Evolutionary conservation across 2,329 filamentous ascomycete species (phyloP).

Genomic region (Hypoxylon sp.): DNA sequence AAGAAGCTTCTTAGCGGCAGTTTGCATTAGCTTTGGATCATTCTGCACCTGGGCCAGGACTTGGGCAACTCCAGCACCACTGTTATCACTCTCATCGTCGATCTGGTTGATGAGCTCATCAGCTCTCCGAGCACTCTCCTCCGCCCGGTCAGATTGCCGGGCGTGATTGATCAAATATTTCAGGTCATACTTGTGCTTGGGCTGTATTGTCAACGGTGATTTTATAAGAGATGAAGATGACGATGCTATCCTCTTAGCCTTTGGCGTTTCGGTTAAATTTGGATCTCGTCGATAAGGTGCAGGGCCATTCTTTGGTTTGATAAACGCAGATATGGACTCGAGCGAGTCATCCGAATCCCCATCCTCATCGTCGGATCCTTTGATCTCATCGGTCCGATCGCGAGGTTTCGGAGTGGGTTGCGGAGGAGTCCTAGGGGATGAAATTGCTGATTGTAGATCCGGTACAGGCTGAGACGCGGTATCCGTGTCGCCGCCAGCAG

Average conservation of each 20-base stretch:
- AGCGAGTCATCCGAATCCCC: constrained; percentile 70
- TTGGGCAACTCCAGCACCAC: constrained; percentile 29
- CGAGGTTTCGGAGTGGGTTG: constrained; percentile 49
- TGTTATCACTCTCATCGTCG: constrained; percentile 16
- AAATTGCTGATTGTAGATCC: constrained; percentile 41
- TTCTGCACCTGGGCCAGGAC: constrained; percentile 53
- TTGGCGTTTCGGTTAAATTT: constrained; percentile 58
- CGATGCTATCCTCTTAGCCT: constrained; percentile 62
- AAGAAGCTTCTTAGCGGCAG: constrained; percentile 61
- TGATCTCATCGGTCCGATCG: constrained; percentile 71
- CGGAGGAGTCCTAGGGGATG: constrained; percentile 51
- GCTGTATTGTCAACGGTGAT: constrained; percentile 66
- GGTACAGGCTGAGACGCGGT: constrained; percentile 32
- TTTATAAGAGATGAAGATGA: constrained; percentile 49
- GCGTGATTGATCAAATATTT: constrained; percentile 73
- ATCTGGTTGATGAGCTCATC: constrained; percentile 54
- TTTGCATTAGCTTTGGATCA: constrained; percentile 59
- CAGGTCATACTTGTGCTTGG: constrained; percentile 73
- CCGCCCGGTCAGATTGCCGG: constrained; percentile 70
- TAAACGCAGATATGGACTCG: constrained; percentile 68
- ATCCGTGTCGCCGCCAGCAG: constrained; percentile 28
- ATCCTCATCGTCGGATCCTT: constrained; percentile 80
- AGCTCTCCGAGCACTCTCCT: constrained; percentile 67
- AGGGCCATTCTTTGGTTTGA: constrained; percentile 51
- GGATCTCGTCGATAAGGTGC: constrained; percentile 44